Evolutionary conservation across 2,329 filamentous ascomycete genomes (phyloP).

Genomic region (Penicillium brasilianum): DNA sequence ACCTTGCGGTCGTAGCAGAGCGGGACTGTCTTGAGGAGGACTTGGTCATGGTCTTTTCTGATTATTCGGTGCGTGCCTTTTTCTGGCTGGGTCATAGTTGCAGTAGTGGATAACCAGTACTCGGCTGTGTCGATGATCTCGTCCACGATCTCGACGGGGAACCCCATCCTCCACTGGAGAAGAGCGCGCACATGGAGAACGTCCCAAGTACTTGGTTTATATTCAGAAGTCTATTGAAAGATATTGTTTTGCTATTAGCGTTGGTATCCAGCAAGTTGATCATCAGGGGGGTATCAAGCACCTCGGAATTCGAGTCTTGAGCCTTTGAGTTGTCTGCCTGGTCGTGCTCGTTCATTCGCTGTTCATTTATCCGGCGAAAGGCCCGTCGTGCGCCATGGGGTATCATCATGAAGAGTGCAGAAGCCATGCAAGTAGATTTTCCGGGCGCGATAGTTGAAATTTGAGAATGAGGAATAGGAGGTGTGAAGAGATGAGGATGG

Average conservation of each 20-base stretch:
- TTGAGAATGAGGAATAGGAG: not conserved
- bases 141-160: constrained; percentile 47
- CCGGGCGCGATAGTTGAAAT: too few species aligned
- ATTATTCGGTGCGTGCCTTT: constrained; percentile 26
- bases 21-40: constrained; percentile 42
- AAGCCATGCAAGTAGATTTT: not conserved
- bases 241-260: not conserved
- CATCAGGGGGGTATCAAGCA: not conserved
- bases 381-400: constrained; percentile 4
- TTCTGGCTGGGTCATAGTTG: constrained; percentile 26
- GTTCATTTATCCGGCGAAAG: not conserved
- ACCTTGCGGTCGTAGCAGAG: constrained; percentile 43
- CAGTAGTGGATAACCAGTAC: constrained; percentile 39
- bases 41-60: constrained; percentile 40
- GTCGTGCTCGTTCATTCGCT: not conserved
- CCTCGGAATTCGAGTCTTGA: not conserved
- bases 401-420: not conserved
- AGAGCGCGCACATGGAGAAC: constrained; percentile 41
- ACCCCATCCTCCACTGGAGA: constrained; percentile 36
- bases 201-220: constrained; percentile 39
- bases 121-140: constrained; percentile 47
- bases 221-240: constrained; percentile 12
- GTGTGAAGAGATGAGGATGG: not conserved
- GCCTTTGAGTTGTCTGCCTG: not conserved
- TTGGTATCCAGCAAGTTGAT: not conserved